Percentiles rank a stretch among this genome's conserved stretches.
Evolutionary conservation across 2,329 filamentous ascomycete species (phyloP).

Genomic region (Claviceps spartinae): DNA sequence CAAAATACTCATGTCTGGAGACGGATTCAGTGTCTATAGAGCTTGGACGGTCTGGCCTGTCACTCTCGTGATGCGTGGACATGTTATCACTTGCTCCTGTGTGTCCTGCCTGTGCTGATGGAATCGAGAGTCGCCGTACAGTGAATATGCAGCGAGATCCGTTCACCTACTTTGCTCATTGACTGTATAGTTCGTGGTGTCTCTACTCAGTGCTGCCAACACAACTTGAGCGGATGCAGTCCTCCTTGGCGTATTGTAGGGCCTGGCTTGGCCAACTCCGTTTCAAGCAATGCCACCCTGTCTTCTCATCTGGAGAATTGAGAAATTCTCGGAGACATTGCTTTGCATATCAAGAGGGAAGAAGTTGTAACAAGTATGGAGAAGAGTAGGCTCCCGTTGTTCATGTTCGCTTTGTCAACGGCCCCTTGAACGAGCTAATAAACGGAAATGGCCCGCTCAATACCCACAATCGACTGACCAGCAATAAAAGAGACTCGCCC

Average conservation of each 20-base stretch:
- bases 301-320: no score
- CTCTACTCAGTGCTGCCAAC: not conserved
- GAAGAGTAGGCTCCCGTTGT: not conserved
- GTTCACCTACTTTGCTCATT: not conserved
- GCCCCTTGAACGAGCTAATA: not conserved
- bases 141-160: not conserved
- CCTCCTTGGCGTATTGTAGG: not conserved
- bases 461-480: not conserved
- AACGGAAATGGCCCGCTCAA: not conserved
- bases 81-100: not conserved
- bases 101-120: not conserved
- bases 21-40: conserved; percentile 17
- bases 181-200: not conserved
- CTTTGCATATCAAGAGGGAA: no score
- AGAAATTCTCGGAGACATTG: no score
- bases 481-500: not conserved
- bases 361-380: no score
- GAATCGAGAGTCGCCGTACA: not conserved
- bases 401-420: not conserved
- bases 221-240: not conserved
- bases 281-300: no score
- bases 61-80: conserved; percentile 10
- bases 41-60: conserved; percentile 20
- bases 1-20: conserved; percentile 6
- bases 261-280: not conserved